Percentiles rank a stretch among this genome's conserved stretches.
Conservation (phyloP, 2,329 filamentous ascomycete species). For the Paraphaeosphaeria minitans region DNA sequence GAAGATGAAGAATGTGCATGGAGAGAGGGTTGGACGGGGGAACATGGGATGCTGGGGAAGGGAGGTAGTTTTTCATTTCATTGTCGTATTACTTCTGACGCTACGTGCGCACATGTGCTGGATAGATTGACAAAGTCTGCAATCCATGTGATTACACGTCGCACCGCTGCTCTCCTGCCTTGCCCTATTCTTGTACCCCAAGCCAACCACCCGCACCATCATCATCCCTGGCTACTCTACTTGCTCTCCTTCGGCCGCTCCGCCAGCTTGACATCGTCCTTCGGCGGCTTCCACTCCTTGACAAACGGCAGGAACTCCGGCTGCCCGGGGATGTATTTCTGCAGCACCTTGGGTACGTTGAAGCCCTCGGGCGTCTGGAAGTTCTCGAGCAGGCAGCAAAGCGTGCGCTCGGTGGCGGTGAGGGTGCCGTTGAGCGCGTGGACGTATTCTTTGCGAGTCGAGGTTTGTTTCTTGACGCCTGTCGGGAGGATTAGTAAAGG, state of each 20-base stretch:
- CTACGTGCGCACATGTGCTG: too few relatives aligned
- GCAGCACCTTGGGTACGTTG: conserved; percentile 43
- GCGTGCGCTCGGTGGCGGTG: conserved; percentile 86
- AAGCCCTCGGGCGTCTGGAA: conserved; percentile 84
- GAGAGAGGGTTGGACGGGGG: too few relatives aligned
- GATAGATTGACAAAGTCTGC: too few relatives aligned
- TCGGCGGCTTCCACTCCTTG: conserved; percentile 64
- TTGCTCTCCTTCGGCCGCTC: conserved; percentile 25
- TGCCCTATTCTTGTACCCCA: too few relatives aligned
- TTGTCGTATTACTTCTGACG: too few relatives aligned
- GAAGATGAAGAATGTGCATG: too few relatives aligned
- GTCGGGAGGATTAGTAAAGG: background rate
- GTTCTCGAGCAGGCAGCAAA: conserved; percentile 96
- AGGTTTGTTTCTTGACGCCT: conserved; percentile 78
- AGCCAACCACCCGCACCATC: background rate
- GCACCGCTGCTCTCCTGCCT: too few relatives aligned
- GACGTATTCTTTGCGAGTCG: conserved; percentile 85
- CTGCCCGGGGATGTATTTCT: conserved; percentile 79
- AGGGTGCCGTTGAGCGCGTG: conserved; percentile 87
- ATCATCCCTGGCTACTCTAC: background rate
- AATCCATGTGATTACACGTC: too few relatives aligned
- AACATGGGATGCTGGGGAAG: too few relatives aligned
- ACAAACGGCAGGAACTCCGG: conserved; percentile 88
- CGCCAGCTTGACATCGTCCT: conserved; percentile 34
- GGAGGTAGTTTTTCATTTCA: too few relatives aligned